A percentile compares a stretch with the other conserved stretches of the same genome.
phyloP scores from a whole-genome alignment of 441 rosid genomes.

The Erodium moschatum region DNA sequence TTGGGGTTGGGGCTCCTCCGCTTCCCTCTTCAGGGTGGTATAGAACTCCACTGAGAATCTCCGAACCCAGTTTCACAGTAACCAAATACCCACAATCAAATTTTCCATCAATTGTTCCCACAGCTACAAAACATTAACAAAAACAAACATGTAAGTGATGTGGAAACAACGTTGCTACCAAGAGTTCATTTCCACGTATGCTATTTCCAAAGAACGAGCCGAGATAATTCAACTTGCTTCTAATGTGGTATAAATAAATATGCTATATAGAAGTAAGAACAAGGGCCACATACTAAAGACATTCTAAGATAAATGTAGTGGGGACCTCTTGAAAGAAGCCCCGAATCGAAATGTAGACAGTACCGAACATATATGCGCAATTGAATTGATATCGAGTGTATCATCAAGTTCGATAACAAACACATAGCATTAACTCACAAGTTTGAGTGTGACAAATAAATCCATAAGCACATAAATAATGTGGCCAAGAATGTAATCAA shows the following conservation, averaged over 20 bases:
- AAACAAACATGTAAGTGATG: background rate
- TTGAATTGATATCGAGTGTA: background rate
- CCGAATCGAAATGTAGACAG: background rate
- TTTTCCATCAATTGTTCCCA: slow-evolving; percentile 76
- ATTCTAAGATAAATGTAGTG: slow-evolving; percentile 24
- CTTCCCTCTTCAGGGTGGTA: slow-evolving; percentile 50
- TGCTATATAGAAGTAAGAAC: slow-evolving; percentile 2
- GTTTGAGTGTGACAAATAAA: background rate
- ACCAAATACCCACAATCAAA: slow-evolving; percentile 90
- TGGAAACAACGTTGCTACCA: background rate
- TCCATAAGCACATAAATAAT: background rate
- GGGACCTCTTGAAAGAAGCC: slow-evolving; percentile 23
- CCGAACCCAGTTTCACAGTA: slow-evolving; percentile 65
- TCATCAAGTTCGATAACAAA: slow-evolving; percentile 12
- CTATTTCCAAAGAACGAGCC: background rate
- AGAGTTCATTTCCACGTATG: too few species aligned
- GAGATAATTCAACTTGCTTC: background rate
- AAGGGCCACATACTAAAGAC: slow-evolving; percentile 20
- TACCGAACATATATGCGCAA: background rate
- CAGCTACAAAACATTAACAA: slow-evolving; percentile 33
- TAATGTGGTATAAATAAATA: background rate
- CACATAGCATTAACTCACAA: background rate
- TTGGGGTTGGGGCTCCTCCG: slow-evolving; percentile 10
- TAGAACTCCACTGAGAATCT: slow-evolving; percentile 70
- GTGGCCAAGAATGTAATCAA: slow-evolving; percentile 19